Conservation (phyloP, 371 early-diverging fungal species). For the Syncephalastrum sp. region DNA sequence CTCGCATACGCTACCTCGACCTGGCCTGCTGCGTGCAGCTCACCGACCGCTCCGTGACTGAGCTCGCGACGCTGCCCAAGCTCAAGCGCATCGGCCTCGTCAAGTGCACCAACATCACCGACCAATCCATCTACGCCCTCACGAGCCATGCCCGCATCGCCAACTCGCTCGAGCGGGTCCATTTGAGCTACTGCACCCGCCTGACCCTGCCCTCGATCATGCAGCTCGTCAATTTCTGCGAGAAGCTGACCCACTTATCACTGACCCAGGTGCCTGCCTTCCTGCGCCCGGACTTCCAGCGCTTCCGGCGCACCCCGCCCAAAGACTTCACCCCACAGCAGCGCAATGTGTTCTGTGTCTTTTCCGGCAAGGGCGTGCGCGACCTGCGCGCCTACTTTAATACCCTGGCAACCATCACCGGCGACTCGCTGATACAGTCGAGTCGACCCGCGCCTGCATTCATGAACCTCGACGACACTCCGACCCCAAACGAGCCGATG, state of each 20-base stretch:
- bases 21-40: constrained; percentile 58
- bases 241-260: constrained; percentile 58
- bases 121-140: constrained; percentile 55
- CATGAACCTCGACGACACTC: background rate
- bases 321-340: constrained; percentile 54
- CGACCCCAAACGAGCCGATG: background rate
- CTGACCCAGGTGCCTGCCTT: constrained; percentile 63
- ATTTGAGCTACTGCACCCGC: constrained; percentile 58
- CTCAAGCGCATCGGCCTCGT: constrained; percentile 64
- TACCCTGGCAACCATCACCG: constrained; percentile 11
- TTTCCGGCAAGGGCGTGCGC: constrained; percentile 59
- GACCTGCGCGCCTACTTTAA: constrained; percentile 48
- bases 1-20: constrained; percentile 65
- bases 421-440: background rate
- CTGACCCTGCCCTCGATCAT: constrained; percentile 52
- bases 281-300: constrained; percentile 52
- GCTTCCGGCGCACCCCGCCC: constrained; percentile 60
- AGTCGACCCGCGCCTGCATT: background rate
- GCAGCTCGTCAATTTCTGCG: constrained; percentile 53
- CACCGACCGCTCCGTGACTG: constrained; percentile 55
- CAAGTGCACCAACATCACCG: constrained; percentile 61
- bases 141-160: constrained; percentile 47
- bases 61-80: constrained; percentile 55
- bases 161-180: constrained; percentile 60
- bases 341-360: constrained; percentile 62